Conservation (phyloP, 1,139 yeast genomes). For the Suhomyces ambrosiae region DNA sequence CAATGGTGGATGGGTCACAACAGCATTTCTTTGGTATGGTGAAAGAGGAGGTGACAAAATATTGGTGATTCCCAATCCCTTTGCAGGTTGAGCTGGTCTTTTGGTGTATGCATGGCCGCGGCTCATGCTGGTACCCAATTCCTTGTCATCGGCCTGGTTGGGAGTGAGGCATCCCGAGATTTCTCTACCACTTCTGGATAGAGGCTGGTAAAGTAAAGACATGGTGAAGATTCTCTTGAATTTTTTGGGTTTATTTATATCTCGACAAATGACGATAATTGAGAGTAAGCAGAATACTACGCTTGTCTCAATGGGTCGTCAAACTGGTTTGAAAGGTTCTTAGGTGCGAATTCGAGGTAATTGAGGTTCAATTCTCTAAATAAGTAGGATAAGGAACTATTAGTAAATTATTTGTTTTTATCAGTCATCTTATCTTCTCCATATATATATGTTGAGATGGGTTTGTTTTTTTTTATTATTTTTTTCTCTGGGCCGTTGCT, state of each 20-base stretch:
- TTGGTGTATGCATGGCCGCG: slow-evolving; percentile 11
- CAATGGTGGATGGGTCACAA: slow-evolving; percentile 15
- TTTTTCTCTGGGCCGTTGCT: slow-evolving; percentile 13
- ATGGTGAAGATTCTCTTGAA: slow-evolving; percentile 1
- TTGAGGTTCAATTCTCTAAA: slow-evolving; percentile 5
- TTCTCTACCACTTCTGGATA: slow-evolving; percentile 21
- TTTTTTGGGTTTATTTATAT: background rate
- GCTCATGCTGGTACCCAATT: slow-evolving; percentile 14
- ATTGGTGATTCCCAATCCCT: slow-evolving; percentile 6
- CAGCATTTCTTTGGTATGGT: slow-evolving; percentile 49
- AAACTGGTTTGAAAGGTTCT: background rate
- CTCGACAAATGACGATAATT: background rate
- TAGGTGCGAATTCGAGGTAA: background rate
- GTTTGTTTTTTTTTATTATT: slow-evolving; percentile 9
- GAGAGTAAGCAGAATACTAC: slow-evolving; percentile 1
- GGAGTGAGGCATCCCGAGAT: slow-evolving; percentile 44
- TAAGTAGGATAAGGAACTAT: no score
- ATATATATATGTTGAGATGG: slow-evolving; percentile 13
- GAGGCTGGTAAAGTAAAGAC: slow-evolving; percentile 36
- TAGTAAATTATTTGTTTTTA: slow-evolving; percentile 2
- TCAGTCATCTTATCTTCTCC: slow-evolving; percentile 13
- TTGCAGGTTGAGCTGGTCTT: slow-evolving; percentile 4
- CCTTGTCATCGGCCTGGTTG: slow-evolving; percentile 19
- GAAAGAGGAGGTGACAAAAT: slow-evolving; percentile 69
- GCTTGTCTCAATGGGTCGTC: slow-evolving; percentile 1